These are phyloP conservation scores for Fraxinus baroniana DNA, from an alignment of 305 asterid species.

Conservation along the genomic window DNA sequence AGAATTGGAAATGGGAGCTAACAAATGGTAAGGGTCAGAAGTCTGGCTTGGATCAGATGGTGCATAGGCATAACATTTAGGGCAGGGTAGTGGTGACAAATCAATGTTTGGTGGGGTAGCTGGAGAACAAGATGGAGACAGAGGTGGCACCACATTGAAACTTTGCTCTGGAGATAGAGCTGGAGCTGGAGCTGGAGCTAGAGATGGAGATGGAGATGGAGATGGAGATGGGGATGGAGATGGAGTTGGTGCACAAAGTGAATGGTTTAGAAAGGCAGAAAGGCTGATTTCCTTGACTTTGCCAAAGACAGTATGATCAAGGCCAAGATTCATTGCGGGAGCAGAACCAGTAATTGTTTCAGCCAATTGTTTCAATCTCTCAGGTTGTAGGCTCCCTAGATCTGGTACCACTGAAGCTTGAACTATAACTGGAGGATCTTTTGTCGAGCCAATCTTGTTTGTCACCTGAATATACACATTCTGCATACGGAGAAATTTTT, in stretches of 20 bases:
- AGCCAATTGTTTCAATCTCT: slow-evolving; percentile 78
- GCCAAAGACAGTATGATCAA: slow-evolving; percentile 75
- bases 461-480: slow-evolving; percentile 59
- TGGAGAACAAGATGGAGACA: slow-evolving; percentile 45
- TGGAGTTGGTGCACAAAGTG: slow-evolving; percentile 47
- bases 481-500: slow-evolving; percentile 35
- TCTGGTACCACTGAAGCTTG: slow-evolving; percentile 71
- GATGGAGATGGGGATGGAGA: slow-evolving; percentile 55
- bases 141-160: slow-evolving; percentile 33
- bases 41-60: slow-evolving; percentile 35
- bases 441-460: slow-evolving; percentile 76
- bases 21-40: slow-evolving; percentile 29
- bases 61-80: slow-evolving; percentile 32
- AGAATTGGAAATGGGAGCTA: slow-evolving; percentile 32
- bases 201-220: slow-evolving; percentile 41
- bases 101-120: slow-evolving; percentile 33
- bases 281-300: slow-evolving; percentile 76
- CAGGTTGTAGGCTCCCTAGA: slow-evolving; percentile 44
- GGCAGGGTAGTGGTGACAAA: slow-evolving; percentile 33
- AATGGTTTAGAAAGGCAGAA: slow-evolving; percentile 62
- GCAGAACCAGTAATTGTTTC: slow-evolving; percentile 48
- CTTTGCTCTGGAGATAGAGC: slow-evolving; percentile 30
- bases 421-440: slow-evolving; percentile 70
- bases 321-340: slow-evolving; percentile 76
- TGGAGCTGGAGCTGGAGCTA: slow-evolving; percentile 51